Evolutionary conservation across 352 stramenopile genomes (phyloP).

Genomic region (Phytophthora sojae): DNA sequence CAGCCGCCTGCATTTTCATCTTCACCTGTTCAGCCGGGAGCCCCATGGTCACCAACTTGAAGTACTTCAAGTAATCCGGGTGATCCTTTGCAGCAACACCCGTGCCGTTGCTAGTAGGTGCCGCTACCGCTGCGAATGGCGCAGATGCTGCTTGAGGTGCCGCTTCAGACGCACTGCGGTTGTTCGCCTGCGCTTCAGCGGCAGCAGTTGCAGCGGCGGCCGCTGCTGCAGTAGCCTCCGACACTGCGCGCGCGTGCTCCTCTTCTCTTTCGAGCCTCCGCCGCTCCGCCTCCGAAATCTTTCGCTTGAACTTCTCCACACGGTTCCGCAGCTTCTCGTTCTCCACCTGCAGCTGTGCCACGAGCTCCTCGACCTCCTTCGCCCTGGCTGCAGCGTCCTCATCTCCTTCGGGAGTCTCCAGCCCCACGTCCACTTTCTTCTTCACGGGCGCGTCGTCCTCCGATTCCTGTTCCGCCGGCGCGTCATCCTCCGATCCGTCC

Average conservation of each 20-base stretch:
- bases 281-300: constrained; percentile 63
- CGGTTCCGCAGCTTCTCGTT: constrained; percentile 80
- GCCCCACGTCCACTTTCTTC: constrained; percentile 25
- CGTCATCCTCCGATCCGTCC: constrained; percentile 69
- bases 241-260: constrained; percentile 50
- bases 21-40: constrained; percentile 84
- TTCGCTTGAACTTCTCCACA: constrained; percentile 81
- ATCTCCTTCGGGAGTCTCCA: constrained; percentile 34
- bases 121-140: constrained; percentile 20
- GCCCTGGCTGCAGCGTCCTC: constrained; percentile 29
- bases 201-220: constrained; percentile 24
- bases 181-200: constrained; percentile 19
- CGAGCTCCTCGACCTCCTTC: constrained; percentile 46
- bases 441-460: constrained; percentile 43
- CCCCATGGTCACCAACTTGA: constrained; percentile 86
- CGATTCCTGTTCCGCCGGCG: constrained; percentile 38
- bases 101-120: constrained; percentile 23
- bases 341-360: constrained; percentile 70
- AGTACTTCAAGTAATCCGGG: constrained; percentile 82
- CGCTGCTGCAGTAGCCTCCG: constrained; percentile 39
- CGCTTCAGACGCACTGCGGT: constrained; percentile 4
- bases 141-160: constrained; percentile 12
- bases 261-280: constrained; percentile 62
- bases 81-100: constrained; percentile 74
- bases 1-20: constrained; percentile 86